A percentile compares a stretch with the other conserved stretches of the same genome.
Conservation (phyloP, 768 basidiomycete species). For the Tylopilus vinaceipallidus region DNA sequence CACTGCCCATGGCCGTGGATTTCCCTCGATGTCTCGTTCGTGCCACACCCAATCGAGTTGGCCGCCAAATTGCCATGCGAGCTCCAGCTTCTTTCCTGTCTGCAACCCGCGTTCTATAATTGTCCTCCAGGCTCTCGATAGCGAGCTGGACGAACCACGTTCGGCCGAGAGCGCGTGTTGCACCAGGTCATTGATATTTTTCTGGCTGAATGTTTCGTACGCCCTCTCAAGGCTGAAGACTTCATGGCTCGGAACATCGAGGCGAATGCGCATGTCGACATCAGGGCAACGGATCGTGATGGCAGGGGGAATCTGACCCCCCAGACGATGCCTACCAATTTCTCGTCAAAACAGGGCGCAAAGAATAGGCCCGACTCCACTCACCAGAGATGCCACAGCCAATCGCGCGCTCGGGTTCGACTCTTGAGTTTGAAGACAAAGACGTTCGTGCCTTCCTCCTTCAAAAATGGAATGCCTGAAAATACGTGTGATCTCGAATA, state of each 20-base stretch:
- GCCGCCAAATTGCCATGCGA: constrained; percentile 76
- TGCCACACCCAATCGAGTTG: constrained; percentile 87
- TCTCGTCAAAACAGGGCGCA: background rate
- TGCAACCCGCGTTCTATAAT: constrained; percentile 53
- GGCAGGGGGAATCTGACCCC: constrained; percentile 63
- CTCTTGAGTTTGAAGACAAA: constrained; percentile 85
- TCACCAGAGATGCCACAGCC: constrained; percentile 88
- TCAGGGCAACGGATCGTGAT: constrained; percentile 73
- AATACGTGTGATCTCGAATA: constrained; percentile 44
- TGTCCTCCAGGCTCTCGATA: constrained; percentile 53
- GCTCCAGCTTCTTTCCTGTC: constrained; percentile 58
- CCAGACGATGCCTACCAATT: constrained; percentile 60
- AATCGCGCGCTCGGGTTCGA: constrained; percentile 77
- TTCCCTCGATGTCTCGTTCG: constrained; percentile 61
- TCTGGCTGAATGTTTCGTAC: constrained; percentile 52
- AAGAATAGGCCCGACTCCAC: constrained; percentile 2
- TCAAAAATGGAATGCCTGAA: constrained; percentile 47
- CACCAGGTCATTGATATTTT: constrained; percentile 64
- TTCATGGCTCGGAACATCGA: constrained; percentile 61
- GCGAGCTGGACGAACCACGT: constrained; percentile 6
- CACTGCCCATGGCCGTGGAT: constrained; percentile 65
- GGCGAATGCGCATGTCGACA: constrained; percentile 62
- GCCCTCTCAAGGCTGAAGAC: constrained; percentile 37
- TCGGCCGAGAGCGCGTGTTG: constrained; percentile 51
- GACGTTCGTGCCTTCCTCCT: constrained; percentile 76